Evolutionary conservation across 345 rosid genomes (phyloP).

Genomic region (Populus euphratica): DNA sequence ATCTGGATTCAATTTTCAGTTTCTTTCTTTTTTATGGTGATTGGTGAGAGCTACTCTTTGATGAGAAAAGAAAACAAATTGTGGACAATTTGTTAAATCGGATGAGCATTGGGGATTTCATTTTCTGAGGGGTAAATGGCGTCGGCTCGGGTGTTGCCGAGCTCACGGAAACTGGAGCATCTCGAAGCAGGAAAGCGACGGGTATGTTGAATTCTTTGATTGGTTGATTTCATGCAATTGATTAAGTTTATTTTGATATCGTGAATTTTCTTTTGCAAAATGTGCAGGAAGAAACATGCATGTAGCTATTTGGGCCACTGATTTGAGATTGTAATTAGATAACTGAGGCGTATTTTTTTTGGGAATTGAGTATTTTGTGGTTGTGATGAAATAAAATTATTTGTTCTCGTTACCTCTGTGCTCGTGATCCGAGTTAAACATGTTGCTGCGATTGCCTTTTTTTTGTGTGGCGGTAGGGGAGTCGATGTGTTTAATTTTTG

Average conservation of each 20-base stretch:
- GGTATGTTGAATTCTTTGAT: conserved; percentile 37
- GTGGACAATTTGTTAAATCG: background rate
- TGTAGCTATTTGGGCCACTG: background rate
- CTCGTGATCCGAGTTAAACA: background rate
- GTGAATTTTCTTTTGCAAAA: background rate
- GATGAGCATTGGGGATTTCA: background rate
- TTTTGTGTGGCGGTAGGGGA: background rate
- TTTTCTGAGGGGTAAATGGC: conserved; percentile 52
- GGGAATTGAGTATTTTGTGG: background rate
- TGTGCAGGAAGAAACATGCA: background rate
- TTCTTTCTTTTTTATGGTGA: background rate
- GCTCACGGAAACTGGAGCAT: conserved; percentile 73
- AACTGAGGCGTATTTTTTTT: background rate
- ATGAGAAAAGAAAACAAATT: background rate
- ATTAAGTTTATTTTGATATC: background rate
- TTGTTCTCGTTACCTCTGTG: background rate
- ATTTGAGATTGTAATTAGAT: background rate
- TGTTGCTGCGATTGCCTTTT: background rate
- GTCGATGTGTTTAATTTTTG: background rate
- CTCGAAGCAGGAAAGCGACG: conserved; percentile 91
- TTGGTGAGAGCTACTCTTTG: background rate
- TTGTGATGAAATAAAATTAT: background rate
- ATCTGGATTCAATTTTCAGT: background rate
- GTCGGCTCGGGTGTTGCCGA: conserved; percentile 82
- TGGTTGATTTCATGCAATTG: background rate